Conservation (phyloP, 768 basidiomycete species). For the Tylopilus vinaceipallidus region DNA sequence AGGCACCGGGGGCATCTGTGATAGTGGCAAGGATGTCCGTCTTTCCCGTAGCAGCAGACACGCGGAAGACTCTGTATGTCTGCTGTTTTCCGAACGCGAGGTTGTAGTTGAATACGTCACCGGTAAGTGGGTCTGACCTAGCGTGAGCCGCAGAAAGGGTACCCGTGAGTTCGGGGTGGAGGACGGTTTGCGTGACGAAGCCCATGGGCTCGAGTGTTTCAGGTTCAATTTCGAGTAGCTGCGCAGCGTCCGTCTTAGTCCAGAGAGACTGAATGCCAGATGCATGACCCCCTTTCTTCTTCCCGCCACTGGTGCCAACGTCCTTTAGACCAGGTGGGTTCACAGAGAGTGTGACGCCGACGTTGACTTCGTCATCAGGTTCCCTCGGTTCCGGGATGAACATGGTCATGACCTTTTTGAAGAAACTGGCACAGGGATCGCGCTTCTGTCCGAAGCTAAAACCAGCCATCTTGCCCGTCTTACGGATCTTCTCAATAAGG, state of each 20-base stretch:
- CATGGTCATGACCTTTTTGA: slow-evolving; percentile 31
- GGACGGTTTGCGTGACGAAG: slow-evolving; percentile 23
- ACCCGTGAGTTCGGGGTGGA: slow-evolving; percentile 36
- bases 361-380: slow-evolving; percentile 13
- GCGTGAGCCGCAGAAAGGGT: slow-evolving; percentile 36
- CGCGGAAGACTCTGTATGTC: slow-evolving; percentile 36
- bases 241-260: slow-evolving; percentile 33
- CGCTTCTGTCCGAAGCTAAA: slow-evolving; percentile 33
- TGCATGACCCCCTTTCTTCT: slow-evolving; percentile 24
- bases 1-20: slow-evolving; percentile 38
- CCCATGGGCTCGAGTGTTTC: slow-evolving; percentile 38
- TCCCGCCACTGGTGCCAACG: slow-evolving; percentile 17
- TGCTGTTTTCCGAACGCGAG: slow-evolving; percentile 26
- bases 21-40: slow-evolving; percentile 36
- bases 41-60: slow-evolving; percentile 30
- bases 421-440: slow-evolving; percentile 31
- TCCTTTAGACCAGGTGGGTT: slow-evolving; percentile 28
- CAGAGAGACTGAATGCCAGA: slow-evolving; percentile 28
- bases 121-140: slow-evolving; percentile 35
- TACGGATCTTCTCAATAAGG: slow-evolving; percentile 28
- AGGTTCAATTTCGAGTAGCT: slow-evolving; percentile 34
- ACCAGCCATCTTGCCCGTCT: slow-evolving; percentile 18
- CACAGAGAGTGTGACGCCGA: slow-evolving; percentile 31
- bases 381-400: slow-evolving; percentile 21
- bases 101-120: slow-evolving; percentile 38